These are phyloP conservation scores for Lolium multiflorum DNA, from an alignment of 176 grass and related monocot species.

Conservation along the genomic window DNA sequence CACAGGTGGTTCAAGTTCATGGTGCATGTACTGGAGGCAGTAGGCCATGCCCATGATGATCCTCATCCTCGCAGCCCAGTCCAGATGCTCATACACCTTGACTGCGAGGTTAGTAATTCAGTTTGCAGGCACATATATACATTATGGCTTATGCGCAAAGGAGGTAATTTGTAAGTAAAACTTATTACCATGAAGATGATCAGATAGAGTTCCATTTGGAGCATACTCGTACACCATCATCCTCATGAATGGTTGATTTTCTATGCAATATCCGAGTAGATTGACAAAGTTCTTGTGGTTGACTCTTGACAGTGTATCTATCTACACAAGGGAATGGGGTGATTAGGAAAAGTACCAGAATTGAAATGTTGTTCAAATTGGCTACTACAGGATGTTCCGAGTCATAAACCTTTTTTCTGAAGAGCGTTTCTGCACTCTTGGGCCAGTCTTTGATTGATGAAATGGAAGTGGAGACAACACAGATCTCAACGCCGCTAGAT, in stretches of 20 bases:
- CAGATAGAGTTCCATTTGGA: constrained; percentile 80
- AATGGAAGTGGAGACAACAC: constrained; percentile 73
- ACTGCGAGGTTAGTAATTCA: constrained; percentile 62
- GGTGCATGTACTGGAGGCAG: constrained; percentile 91
- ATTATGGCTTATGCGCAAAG: not conserved
- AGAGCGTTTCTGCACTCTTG: constrained; percentile 67
- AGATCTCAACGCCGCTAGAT: constrained; percentile 79
- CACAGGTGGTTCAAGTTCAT: constrained; percentile 77
- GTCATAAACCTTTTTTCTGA: constrained; percentile 74
- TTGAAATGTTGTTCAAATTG: constrained; percentile 34
- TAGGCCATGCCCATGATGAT: constrained; percentile 89
- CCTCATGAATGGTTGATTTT: constrained; percentile 89
- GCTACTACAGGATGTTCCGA: constrained; percentile 42
- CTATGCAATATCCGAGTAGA: constrained; percentile 83
- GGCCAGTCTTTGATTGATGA: constrained; percentile 73
- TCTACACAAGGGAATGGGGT: constrained; percentile 61
- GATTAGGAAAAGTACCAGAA: constrained; percentile 36
- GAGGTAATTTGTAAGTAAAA: constrained; percentile 35
- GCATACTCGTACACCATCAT: constrained; percentile 97
- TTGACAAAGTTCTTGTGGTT: constrained; percentile 97
- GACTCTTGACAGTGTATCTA: constrained; percentile 77
- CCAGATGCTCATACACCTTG: constrained; percentile 82
- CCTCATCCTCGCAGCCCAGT: constrained; percentile 91
- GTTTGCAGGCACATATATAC: not conserved
- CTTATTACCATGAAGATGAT: constrained; percentile 86